These are phyloP conservation scores for Sarcodon aspratus DNA, from an alignment of 768 basidiomycete genomes.

Conservation along the genomic window DNA sequence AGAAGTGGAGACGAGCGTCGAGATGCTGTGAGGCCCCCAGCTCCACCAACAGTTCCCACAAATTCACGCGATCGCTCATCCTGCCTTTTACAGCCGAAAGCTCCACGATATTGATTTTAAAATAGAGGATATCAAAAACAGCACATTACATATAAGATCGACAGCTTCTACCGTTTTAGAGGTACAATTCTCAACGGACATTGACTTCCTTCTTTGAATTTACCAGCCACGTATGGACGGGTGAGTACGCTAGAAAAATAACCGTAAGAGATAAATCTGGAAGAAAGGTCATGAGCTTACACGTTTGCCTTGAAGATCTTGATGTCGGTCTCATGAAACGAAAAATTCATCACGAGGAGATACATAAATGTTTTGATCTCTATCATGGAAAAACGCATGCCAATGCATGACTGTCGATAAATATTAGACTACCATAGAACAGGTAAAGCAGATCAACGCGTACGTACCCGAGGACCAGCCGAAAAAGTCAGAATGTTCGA, in stretches of 20 bases:
- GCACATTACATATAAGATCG: no score
- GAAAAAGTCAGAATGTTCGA: constrained; percentile 68
- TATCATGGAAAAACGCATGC: constrained; percentile 72
- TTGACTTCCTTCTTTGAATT: constrained; percentile 16
- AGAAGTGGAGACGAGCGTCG: no score
- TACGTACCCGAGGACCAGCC: constrained; percentile 66
- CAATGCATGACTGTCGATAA: constrained; percentile 60
- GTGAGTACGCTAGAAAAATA: constrained; percentile 8
- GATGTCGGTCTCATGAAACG: constrained; percentile 64
- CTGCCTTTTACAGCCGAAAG: no score
- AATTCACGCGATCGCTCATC: no score
- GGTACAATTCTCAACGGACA: constrained; percentile 11
- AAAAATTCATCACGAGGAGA: constrained; percentile 56
- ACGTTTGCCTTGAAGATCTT: constrained; percentile 74
- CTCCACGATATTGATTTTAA: no score
- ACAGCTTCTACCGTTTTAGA: neutral
- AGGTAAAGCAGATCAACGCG: neutral
- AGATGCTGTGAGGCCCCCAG: no score
- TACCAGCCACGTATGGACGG: constrained; percentile 17
- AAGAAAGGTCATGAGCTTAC: constrained; percentile 13
- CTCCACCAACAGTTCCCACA: no score
- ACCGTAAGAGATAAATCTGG: neutral
- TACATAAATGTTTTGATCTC: constrained; percentile 75
- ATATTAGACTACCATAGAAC: constrained; percentile 1
- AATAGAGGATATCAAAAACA: no score